Percentiles rank a stretch among this genome's conserved stretches.
These are phyloP conservation scores for Penicillium pancosmium DNA, from an alignment of 495 filamentous ascomycete genomes.

Conservation along the genomic window DNA sequence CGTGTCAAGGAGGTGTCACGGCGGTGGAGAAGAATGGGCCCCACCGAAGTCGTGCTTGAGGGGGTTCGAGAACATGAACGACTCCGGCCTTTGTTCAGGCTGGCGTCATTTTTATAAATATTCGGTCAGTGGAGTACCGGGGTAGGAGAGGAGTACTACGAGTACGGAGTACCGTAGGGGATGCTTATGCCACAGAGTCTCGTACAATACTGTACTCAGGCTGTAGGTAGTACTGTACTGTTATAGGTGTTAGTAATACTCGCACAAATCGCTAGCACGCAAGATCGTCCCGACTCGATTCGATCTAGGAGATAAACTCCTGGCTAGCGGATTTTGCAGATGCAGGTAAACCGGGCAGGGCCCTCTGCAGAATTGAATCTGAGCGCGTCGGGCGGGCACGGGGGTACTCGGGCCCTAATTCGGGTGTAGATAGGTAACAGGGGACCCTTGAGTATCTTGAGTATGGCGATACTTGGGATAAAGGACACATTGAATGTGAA, in stretches of 20 bases:
- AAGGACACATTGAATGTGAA: neutral
- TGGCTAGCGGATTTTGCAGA: neutral
- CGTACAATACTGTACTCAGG: too few relatives aligned
- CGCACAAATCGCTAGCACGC: too few relatives aligned
- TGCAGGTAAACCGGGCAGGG: neutral
- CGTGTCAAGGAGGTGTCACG: slow-evolving; percentile 30
- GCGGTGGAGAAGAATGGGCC: slow-evolving; percentile 2
- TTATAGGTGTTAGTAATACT: too few relatives aligned
- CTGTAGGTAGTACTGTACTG: too few relatives aligned
- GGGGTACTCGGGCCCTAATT: neutral
- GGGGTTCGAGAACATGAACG: slow-evolving; percentile 11
- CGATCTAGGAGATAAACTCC: neutral
- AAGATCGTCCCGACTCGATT: too few relatives aligned
- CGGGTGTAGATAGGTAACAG: neutral
- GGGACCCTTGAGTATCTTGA: neutral
- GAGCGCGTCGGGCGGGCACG: neutral
- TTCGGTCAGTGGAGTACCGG: neutral
- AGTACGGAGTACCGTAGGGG: too few relatives aligned
- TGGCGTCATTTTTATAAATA: slow-evolving; percentile 6
- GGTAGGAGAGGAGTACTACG: too few relatives aligned
- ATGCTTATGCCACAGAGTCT: neutral
- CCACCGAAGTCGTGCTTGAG: neutral
- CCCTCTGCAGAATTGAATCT: neutral
- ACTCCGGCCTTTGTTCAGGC: neutral
- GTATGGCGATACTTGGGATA: neutral